Evolutionary conservation across 371 early-diverging fungal genomes (phyloP), one percentile per base, ranked within the genome.

Genomic region (Zychaea mexicana): DNA sequence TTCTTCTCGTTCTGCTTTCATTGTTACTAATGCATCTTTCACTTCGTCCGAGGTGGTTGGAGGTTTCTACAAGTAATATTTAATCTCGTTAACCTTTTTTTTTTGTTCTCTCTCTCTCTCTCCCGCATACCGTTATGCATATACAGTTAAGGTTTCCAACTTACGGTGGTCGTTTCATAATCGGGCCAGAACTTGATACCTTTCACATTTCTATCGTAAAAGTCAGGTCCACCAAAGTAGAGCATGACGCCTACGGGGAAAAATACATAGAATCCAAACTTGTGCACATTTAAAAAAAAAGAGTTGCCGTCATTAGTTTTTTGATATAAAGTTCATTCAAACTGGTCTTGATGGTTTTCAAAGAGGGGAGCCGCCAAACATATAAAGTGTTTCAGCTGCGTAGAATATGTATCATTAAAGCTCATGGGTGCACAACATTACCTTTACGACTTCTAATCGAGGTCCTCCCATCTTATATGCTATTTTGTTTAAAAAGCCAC

Each of bases 221-320:
- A 84, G 21, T 70, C 74, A 53, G 84, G 84, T 36, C 81, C 84
- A 56, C 84, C 84, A 72, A 84, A 84, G 49, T 84, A 84, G 17
- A 79, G 65, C 84, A 84, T 84, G 32, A 73, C 66, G 7, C 78
- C 81, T 26, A 84, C 77, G 28, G 84, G 84, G 58, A 79, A 84
- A 36, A 84, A 81, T 3, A 84, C 79, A 72, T 84, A 84, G 17
- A 84, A 62, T 24, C 84, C 84, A 74, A 84, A 84, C 84, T 83
- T 17, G 49, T 49, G 6, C 6, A 17, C 28, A 13, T 33, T n/a
- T 3, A 42, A 19, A 26, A 10, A 42, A 19, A 28, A 26, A 2
- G 26, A 26, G n/a, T n/a, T 1, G 8, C 2, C 6, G 17, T 22
- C 22, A 38, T 45, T 27, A n/a, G 28, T 26, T 30, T 26, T 12